Evolutionary conservation across 257 asterid species (phyloP).

Genomic region (Coffea eugenioides): DNA sequence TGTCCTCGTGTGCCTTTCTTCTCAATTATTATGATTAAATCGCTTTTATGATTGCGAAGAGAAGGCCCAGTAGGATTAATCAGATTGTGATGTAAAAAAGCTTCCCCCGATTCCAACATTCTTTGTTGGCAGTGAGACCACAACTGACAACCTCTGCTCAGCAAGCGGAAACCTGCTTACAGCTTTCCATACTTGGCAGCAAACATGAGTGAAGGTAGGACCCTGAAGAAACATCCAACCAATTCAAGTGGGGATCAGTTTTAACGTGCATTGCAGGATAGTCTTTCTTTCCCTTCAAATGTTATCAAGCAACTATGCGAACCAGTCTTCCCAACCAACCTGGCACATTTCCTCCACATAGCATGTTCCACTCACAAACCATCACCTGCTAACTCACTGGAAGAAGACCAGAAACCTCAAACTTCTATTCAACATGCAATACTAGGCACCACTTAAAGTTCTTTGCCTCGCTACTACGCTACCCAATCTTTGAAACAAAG

Average conservation of each 20-base stretch:
- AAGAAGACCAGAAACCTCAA: not conserved
- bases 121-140: slow-evolving; percentile 11
- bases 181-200: slow-evolving; percentile 27
- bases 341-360: not conserved
- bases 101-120: slow-evolving; percentile 1
- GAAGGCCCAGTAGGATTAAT: not conserved
- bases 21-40: not conserved
- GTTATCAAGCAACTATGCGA: not conserved
- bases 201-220: slow-evolving; percentile 22
- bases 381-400: not conserved
- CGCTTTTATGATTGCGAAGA: not conserved
- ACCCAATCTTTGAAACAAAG: not conserved
- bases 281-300: not conserved
- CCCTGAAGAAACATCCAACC: slow-evolving; percentile 1
- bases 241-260: slow-evolving; percentile 4
- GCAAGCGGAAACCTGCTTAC: slow-evolving; percentile 8
- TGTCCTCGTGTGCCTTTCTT: not conserved
- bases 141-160: slow-evolving; percentile 6
- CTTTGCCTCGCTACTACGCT: not conserved
- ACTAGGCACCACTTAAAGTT: not conserved
- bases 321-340: not conserved
- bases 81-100: not conserved
- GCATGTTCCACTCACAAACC: not conserved
- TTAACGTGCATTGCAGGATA: slow-evolving; percentile 25
- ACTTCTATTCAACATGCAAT: not conserved